Percentiles rank a stretch among this genome's conserved stretches.
Evolutionary conservation across 164 flowering plant genomes (phyloP).

Genomic region (grape (Vitis vinifera)): DNA sequence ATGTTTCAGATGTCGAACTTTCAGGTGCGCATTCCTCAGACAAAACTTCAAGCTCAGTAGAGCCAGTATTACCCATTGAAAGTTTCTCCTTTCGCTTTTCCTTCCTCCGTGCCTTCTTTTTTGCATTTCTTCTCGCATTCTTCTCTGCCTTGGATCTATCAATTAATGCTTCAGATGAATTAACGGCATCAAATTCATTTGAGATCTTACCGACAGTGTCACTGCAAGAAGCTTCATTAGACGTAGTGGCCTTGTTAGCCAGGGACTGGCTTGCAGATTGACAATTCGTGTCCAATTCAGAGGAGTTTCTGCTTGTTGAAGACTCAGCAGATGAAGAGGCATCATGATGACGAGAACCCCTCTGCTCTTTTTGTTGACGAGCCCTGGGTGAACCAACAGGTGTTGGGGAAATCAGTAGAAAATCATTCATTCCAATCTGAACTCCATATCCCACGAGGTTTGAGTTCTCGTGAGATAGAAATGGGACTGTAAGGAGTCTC

Average conservation of each 20-base stretch:
- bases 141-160: conserved; percentile 24
- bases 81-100: conserved; percentile 33
- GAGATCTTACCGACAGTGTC: conserved; percentile 21
- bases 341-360: conserved; percentile 12
- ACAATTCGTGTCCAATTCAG: conserved; percentile 21
- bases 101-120: conserved; percentile 46
- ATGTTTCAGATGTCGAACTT: conserved; percentile 25
- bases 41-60: conserved; percentile 13
- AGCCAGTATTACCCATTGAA: conserved; percentile 11
- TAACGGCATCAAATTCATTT: conserved; percentile 17
- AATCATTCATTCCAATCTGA: conserved; percentile 31
- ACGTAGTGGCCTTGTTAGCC: conserved; percentile 16
- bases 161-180: conserved; percentile 18
- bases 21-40: conserved; percentile 21
- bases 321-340: conserved; percentile 23
- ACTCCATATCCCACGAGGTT: conserved; percentile 19
- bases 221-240: conserved; percentile 17
- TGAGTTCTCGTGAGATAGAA: conserved; percentile 7
- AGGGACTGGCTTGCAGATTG: conserved; percentile 21
- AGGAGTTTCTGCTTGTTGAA: conserved; percentile 14
- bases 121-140: conserved; percentile 24
- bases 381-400: conserved; percentile 16
- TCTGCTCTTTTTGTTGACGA: conserved; percentile 16
- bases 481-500: conserved; percentile 28
- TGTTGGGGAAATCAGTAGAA: conserved; percentile 17